Evolutionary conservation across 2,329 filamentous ascomycete species (phyloP).

Genomic region (Thyridium curvatum): DNA sequence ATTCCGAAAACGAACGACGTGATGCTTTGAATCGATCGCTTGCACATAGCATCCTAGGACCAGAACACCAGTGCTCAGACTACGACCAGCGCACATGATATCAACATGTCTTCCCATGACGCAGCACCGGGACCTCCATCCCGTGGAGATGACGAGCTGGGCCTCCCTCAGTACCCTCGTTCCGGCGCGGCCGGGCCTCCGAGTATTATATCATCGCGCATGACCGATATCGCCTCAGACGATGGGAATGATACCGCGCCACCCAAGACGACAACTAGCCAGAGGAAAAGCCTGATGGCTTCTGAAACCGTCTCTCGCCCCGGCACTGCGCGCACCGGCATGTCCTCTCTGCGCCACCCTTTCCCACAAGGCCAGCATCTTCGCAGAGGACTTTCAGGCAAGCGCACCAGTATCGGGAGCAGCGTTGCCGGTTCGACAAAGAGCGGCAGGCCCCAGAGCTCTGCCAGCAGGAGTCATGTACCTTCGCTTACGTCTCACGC

Average conservation of each 20-base stretch:
- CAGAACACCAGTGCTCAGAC: no score
- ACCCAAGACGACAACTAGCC: constrained; percentile 22
- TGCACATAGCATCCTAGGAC: not conserved
- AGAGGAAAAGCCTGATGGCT: constrained; percentile 29
- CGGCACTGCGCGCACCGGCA: constrained; percentile 45
- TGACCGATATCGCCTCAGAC: constrained; percentile 59
- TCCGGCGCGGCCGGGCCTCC: constrained; percentile 42
- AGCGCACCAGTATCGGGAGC: constrained; percentile 32
- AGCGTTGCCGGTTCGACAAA: constrained; percentile 33
- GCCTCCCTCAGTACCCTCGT: constrained; percentile 33
- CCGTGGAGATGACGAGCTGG: constrained; percentile 25
- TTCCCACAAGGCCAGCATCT: constrained; percentile 52
- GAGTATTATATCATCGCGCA: constrained; percentile 65
- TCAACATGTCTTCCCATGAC: constrained; percentile 31
- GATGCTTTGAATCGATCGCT: not conserved
- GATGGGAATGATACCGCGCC: constrained; percentile 40
- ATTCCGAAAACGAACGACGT: not conserved
- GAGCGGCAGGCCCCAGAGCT: constrained; percentile 54
- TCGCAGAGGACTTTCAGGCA: constrained; percentile 42
- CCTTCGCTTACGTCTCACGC: constrained; percentile 83
- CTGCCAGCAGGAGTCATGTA: constrained; percentile 78
- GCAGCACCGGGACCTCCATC: constrained; percentile 28
- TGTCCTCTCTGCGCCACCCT: constrained; percentile 39
- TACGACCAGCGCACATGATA: not conserved
- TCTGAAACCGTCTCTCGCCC: constrained; percentile 44